Conservation (phyloP, 306 rosid species). For the Prunus mongolica region DNA sequence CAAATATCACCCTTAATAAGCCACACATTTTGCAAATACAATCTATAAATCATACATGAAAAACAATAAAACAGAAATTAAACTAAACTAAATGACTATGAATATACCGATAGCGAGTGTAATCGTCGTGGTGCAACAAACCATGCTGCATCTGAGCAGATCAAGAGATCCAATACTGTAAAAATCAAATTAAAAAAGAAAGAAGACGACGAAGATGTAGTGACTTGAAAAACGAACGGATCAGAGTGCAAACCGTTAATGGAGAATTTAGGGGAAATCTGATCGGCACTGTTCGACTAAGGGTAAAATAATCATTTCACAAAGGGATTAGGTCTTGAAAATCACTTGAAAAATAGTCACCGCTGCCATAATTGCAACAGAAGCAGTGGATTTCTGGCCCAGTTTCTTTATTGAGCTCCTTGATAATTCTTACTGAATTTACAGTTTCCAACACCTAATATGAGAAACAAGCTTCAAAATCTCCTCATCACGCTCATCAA, state of each 20-base stretch:
- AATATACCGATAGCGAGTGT: slow-evolving; percentile 81
- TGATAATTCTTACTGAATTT: no score
- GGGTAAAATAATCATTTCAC: no score
- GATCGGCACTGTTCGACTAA: slow-evolving; percentile 36
- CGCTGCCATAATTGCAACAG: no score
- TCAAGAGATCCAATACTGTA: slow-evolving; percentile 82
- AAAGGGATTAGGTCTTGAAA: no score
- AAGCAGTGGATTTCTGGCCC: no score
- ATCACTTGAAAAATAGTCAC: no score
- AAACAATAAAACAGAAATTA: neutral
- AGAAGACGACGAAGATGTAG: neutral
- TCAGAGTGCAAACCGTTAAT: slow-evolving; percentile 50
- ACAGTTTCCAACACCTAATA: neutral
- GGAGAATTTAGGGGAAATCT: slow-evolving; percentile 65
- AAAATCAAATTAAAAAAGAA: neutral
- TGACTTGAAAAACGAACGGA: neutral
- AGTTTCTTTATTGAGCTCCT: no score
- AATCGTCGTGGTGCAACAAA: slow-evolving; percentile 70
- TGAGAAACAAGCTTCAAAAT: neutral
- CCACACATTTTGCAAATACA: no score
- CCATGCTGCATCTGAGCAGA: slow-evolving; percentile 99
- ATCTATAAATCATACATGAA: neutral
- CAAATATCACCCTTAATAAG: no score
- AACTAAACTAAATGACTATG: neutral
- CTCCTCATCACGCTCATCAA: neutral